Evolutionary conservation across 75 land plant genomes (phyloP), one percentile per base, ranked within the genome.

Genomic region (Pinus albicaulis): DNA sequence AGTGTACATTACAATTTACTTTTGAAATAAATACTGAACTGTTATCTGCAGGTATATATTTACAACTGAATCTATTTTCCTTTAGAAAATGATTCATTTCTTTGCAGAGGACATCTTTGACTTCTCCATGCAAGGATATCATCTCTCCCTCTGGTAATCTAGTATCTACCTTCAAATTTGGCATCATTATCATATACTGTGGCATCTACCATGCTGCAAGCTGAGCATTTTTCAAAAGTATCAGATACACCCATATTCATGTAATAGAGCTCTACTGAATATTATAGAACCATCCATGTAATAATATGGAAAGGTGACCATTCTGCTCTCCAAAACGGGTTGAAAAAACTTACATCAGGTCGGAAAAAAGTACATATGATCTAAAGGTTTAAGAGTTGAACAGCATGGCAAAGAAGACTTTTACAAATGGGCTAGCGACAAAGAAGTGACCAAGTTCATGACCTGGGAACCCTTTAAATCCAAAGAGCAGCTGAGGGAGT

Each of bases 61-160:
- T 48, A 28, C 56, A 22, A 23, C 73, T 55, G 22, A 22, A 12
- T 23, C 23, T 22, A 53, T 71, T 53, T 15, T 36, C 17, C 14
- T 25, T 71, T 11, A 14, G 25, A 24, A 23, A 71, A 71, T 26
- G 73, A 55, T 55, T 71, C 57, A 53, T 14, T 25, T 53, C 57
- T 22, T 22, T 25, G 23, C 73, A 13, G 23, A 14, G 20, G 17
- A 71, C 55, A 71, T 71, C 25, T 12, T 52, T 55, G 24, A 71
- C 56, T 71, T 71, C 73, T 53, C 73, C 73, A 53, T 22, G 36
- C 55, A 71, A 71, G 26, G 56, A 71, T 22, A 71, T 23, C 22
- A 71, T 52, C 26, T 71, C 56, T 4, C 57, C 57, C 36, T 71
- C 56, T 52, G 14, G 56, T 55, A 71, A 53, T 52, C 23, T 28